Base-by-base conservation (phyloP, 2,329 filamentous ascomycete genomes). In the Aspergillus bombycis region DNA sequence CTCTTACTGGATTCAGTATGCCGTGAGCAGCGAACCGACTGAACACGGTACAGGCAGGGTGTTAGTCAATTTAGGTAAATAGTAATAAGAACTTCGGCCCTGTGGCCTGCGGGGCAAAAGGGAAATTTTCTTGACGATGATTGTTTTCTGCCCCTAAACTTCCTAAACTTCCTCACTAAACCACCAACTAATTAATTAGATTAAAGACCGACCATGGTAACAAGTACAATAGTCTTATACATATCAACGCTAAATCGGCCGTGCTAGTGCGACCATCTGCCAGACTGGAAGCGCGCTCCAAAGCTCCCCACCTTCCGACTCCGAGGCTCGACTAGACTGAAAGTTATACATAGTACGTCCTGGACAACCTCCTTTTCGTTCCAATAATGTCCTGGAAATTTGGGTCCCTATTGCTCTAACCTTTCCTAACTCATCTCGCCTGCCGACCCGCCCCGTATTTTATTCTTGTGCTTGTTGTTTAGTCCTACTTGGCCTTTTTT, bases 281-380 rank as follows among this genome's bases (percentile, higher is more conserved):
- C 34, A 34, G 36, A 46, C 30, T 55, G 23, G 59, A 52, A 53
- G n/a, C 43, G 36, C 50, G 46, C 57, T 61, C 21, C 56, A 53
- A 63, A 65, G 62, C 65, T 67, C 66, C 48, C 66, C 67, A 69
- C 67, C 64, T 67, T 66, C 67, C 67, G 64, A 67, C 61, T 69
- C 64, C 66, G 66, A 69, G 62, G 56, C 59, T 69, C 55, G 67
- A 67, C 65, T 62, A 66, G 59, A 57, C 58, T 54, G 61, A 55
- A 59, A 48, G 45, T 48, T 48, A 48, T 48, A 48, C 45, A 52
- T 52, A 52, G 57, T 56, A 56, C 38, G 57, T 43, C 36, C 52
- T 52, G 28, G 45, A 52, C 48, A 12, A 21, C 48, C 54, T 60
- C 60, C 64, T 60, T 62, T 64, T 64, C 38, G 57, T 62, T 62